Percentiles rank a stretch among this genome's conserved stretches.
Conservation (phyloP, 768 basidiomycete genomes). For the Phlegmacium glaucopus region DNA sequence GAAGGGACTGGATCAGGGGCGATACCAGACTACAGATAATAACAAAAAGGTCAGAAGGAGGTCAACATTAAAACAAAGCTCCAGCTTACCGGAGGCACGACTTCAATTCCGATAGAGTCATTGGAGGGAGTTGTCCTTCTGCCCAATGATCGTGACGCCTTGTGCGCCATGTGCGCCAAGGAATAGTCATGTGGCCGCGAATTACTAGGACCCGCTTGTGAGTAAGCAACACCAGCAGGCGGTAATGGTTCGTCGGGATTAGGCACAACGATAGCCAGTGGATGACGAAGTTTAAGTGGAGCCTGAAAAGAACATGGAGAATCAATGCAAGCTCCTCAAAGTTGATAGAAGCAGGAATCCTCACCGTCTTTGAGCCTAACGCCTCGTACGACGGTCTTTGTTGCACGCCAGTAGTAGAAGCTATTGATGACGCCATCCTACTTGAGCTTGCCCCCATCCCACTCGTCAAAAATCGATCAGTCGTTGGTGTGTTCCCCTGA, state of each 20-base stretch:
- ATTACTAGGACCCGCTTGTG: constrained; percentile 1
- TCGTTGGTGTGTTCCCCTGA: constrained; percentile 24
- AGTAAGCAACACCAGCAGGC: constrained; percentile 16
- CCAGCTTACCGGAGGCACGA: constrained; percentile 23
- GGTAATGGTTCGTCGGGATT: constrained; percentile 16
- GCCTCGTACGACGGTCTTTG: constrained; percentile 15
- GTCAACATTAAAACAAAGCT: background rate
- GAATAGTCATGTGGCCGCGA: constrained; percentile 3
- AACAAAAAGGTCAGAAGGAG: background rate
- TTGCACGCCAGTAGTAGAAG: constrained; percentile 12
- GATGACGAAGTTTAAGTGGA: constrained; percentile 13
- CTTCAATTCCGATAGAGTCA: constrained; percentile 19
- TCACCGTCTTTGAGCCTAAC: constrained; percentile 13
- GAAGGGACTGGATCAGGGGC: constrained; percentile 15
- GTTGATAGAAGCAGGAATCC: background rate
- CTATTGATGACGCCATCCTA: constrained; percentile 5
- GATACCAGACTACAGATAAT: constrained; percentile 15
- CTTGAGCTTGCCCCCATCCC: constrained; percentile 1
- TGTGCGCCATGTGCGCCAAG: constrained; percentile 11
- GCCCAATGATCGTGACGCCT: constrained; percentile 16
- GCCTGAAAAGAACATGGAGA: background rate
- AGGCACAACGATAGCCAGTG: constrained; percentile 17
- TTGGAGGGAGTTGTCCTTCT: constrained; percentile 10
- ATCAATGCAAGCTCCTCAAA: background rate
- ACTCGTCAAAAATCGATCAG: constrained; percentile 10